Base-by-base conservation (phyloP, 1,284 basidiomycete species). In the Microbotryum lychnidis-dioicae region DNA sequence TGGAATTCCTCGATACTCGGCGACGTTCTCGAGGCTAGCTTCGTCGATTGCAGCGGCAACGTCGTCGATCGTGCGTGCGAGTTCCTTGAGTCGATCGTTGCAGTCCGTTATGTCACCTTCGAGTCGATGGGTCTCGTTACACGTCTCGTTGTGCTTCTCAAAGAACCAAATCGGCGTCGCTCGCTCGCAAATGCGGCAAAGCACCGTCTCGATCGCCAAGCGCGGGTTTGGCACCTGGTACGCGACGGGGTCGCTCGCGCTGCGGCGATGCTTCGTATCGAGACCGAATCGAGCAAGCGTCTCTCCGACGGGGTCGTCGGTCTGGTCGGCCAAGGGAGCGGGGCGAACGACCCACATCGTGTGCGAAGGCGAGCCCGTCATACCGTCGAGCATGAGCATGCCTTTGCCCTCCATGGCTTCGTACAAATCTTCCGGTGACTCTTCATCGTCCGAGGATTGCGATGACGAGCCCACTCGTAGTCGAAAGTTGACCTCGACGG, bases 341-440 rank as follows among this genome's bases (percentile, higher is more conserved):
- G 94, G 91, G 72, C 89, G 92, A 74, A 97, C 84, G 49, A 97
- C 93, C 96, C 96, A 99, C 93, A 98, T 97, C 6, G 94, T 96
- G 75, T 98, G 96, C 25, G 92, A 90, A 3, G 91, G 85, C 63
- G 83, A 81, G 6, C 87, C 87, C 58, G 86, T 86, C 72, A 91
- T 84, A 86, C 77, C 67, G 80, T 76, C 74, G 67, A 90, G 84
- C 86, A 98, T 94, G 69, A 98, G 83, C 94, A 99, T 97, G 25
- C 96, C 96, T 73, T 96, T 96, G 47, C 91, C 96, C 71, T 97
- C 92, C 85, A 98, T 93, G 57, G 71, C 60, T 56, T 73, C 56
- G 68, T 71, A 72, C 27, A 63, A 56, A 53, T 64, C 61, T 16
- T 66, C 71, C 72, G 46, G 74, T 71, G 50, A 74, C 70, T n/a